These are phyloP conservation scores for Pythium guiyangense DNA, from an alignment of 352 stramenopile genomes.

Conservation along the genomic window DNA sequence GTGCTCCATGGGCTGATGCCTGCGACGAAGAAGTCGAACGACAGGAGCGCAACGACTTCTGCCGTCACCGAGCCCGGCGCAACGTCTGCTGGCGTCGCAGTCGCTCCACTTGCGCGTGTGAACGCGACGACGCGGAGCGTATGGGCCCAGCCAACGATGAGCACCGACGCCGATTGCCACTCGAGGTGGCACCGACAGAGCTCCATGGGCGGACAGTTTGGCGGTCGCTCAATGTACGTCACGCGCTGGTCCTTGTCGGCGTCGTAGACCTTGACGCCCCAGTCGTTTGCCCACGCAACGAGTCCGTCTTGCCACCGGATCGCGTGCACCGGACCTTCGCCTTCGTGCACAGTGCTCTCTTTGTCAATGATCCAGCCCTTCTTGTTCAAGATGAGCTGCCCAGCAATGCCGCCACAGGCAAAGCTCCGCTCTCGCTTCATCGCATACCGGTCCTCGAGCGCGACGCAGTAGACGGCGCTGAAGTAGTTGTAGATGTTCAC, in stretches of 20 bases:
- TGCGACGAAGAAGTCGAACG: constrained; percentile 83
- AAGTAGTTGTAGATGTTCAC: constrained; percentile 91
- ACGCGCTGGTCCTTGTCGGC: constrained; percentile 65
- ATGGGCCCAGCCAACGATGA: constrained; percentile 75
- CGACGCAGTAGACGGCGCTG: constrained; percentile 73
- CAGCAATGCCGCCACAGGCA: constrained; percentile 69
- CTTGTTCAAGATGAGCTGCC: constrained; percentile 82
- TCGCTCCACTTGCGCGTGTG: constrained; percentile 32
- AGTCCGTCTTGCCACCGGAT: constrained; percentile 81
- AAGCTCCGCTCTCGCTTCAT: constrained; percentile 81
- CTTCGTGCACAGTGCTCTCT: constrained; percentile 79
- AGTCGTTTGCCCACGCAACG: constrained; percentile 83
- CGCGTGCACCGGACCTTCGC: constrained; percentile 70
- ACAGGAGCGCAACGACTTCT: constrained; percentile 67
- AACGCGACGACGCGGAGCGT: constrained; percentile 80
- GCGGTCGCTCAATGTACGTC: constrained; percentile 78
- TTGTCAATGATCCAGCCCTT: constrained; percentile 88
- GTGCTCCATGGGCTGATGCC: constrained; percentile 66
- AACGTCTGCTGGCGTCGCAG: constrained; percentile 20
- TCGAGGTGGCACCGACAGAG: constrained; percentile 77
- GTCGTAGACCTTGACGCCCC: constrained; percentile 87
- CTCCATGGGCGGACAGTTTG: constrained; percentile 78
- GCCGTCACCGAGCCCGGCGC: constrained; percentile 35
- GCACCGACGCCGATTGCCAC: constrained; percentile 51
- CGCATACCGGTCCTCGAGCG: constrained; percentile 75